Base-by-base conservation (phyloP, 2,329 filamentous ascomycete species). In the Colletotrichum chlorophyti region DNA sequence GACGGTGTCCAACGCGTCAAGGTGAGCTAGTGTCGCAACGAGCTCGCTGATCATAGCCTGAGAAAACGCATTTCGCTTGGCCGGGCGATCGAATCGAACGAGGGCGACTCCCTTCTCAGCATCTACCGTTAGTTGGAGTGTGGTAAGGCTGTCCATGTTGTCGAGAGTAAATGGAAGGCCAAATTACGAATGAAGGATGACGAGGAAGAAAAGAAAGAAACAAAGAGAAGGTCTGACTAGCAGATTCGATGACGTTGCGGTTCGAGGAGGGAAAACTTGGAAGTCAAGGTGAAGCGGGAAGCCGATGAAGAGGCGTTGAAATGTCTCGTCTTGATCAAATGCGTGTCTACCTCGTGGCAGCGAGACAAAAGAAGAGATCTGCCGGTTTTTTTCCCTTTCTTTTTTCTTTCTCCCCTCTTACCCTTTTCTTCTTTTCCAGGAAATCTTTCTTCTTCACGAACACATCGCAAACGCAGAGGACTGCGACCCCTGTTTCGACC, bases 31-130 rank as follows among this genome's bases (percentile, higher is more conserved):
- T 31, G 58, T 64, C 9, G 46, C 61, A 14, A 77, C 65, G 5
- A 84, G 69, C 42, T 83, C 74, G 53, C 68, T 65, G 62, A 83
- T 79, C 71, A 85, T 78, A 42, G 69, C 68, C 52, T 76, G 73
- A 2, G 82, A 85, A 55, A 87, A 78, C 9, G 84, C 83, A 74
- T 87, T 87, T 53, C 82, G 76, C 68, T 86, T 85, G 41, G 76
- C 73, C 2, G 81, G 83, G 3, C 84, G 76, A 69, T 83, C 34
- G 32, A 63, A 61, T 9, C 49, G 58, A 21, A 62, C 37, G 19
- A 63, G 31, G 23, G 59, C 59, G 24, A 55, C 54, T 26, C 50
- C 54, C 43, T 60, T 62, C 10, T 48, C 45, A 27, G 35, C 48
- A n/a, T 61, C 52, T 9, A 58, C 32, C 7, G 47, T 38, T 15